phyloP scores from a whole-genome alignment of 2,329 filamentous ascomycete genomes.

The Diplodia scrobiculata region DNA sequence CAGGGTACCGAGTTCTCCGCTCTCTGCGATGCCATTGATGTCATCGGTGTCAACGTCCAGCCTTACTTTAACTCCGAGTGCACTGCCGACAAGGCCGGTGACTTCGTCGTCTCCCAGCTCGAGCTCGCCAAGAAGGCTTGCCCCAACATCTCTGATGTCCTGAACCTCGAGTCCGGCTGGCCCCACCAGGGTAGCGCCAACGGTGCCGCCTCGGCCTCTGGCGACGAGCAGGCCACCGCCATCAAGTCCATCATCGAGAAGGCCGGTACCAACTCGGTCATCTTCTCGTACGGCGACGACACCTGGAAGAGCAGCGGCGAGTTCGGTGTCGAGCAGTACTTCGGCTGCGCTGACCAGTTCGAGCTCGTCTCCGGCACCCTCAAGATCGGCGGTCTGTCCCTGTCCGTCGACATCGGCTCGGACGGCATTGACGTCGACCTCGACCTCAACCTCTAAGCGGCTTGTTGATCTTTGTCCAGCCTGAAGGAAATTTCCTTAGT shows the following conservation, averaged over 20 bases:
- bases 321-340: slow-evolving; percentile 77
- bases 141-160: slow-evolving; percentile 52
- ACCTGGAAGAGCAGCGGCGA: slow-evolving; percentile 73
- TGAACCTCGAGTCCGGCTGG: slow-evolving; percentile 92
- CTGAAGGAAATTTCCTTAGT: slow-evolving; percentile 7
- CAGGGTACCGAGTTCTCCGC: slow-evolving; percentile 56
- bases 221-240: slow-evolving; percentile 67
- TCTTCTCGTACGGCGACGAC: slow-evolving; percentile 82
- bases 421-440: slow-evolving; percentile 29
- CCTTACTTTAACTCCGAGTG: slow-evolving; percentile 85
- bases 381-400: slow-evolving; percentile 27
- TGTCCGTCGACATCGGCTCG: slow-evolving; percentile 22
- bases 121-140: slow-evolving; percentile 70
- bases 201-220: slow-evolving; percentile 70
- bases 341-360: slow-evolving; percentile 66
- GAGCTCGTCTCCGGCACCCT: slow-evolving; percentile 35
- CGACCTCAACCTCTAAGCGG: slow-evolving; percentile 27
- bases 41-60: slow-evolving; percentile 85
- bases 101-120: slow-evolving; percentile 75
- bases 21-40: slow-evolving; percentile 74
- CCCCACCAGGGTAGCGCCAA: slow-evolving; percentile 67
- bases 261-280: slow-evolving; percentile 69
- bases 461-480: background rate
- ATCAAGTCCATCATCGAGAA: slow-evolving; percentile 68
- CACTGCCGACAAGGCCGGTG: slow-evolving; percentile 66